Conservation (phyloP, 2,329 filamentous ascomycete genomes). For the Nemania abortiva region DNA sequence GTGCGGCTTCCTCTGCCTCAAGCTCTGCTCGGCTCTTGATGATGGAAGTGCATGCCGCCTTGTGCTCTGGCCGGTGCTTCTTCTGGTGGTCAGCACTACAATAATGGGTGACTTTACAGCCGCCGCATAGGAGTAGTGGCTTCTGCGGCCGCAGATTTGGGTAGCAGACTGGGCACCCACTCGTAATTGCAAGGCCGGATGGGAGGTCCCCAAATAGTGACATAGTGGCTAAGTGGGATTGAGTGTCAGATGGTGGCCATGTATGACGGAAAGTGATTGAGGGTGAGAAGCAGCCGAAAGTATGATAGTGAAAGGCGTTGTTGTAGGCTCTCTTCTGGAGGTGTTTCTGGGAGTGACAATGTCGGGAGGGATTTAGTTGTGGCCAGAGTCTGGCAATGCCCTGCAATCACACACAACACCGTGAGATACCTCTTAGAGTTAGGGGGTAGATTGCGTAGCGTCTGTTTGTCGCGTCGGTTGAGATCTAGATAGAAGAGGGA, state of each 20-base stretch:
- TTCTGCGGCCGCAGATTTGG: conserved; percentile 18
- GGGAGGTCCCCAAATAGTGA: conserved; percentile 14
- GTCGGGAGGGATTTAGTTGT: conserved; percentile 6
- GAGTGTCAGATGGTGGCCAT: conserved; percentile 21
- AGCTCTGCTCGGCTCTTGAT: conserved; percentile 37
- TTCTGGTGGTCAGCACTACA: conserved; percentile 46
- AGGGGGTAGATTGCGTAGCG: no score
- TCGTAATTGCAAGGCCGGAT: conserved; percentile 23
- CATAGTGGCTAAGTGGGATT: conserved; percentile 21
- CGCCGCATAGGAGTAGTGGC: conserved; percentile 41
- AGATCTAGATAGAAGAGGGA: no score
- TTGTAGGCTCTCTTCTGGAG: conserved; percentile 13
- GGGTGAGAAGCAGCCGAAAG: conserved; percentile 8
- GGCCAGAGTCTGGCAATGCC: no score
- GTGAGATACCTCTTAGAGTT: no score
- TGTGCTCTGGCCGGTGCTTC: conserved; percentile 43
- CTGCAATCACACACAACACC: no score
- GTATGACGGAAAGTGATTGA: conserved; percentile 21
- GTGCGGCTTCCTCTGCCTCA: conserved; percentile 42
- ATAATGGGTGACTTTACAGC: conserved; percentile 47
- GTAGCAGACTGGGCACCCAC: conserved; percentile 35
- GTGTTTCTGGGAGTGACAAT: neutral
- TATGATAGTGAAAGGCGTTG: conserved; percentile 19
- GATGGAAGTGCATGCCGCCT: conserved; percentile 44
- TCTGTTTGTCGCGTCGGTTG: no score